These are phyloP conservation scores for Sungouiozyma intestinalis DNA, from an alignment of 805 yeast species.

Conservation along the genomic window DNA sequence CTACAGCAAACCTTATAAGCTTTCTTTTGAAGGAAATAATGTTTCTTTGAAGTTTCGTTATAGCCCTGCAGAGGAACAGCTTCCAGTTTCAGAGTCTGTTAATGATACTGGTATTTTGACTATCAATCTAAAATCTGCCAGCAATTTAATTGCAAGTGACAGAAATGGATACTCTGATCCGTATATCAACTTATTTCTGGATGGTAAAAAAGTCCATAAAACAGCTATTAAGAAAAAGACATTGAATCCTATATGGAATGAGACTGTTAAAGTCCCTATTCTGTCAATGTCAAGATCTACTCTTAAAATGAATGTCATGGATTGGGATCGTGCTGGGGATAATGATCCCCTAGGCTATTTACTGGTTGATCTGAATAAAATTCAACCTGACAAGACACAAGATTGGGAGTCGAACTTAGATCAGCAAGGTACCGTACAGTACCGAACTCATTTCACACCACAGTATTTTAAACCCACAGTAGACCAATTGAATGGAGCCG, in stretches of 20 bases:
- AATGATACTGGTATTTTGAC: slow-evolving; percentile 57
- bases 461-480: slow-evolving; percentile 53
- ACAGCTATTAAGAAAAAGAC: slow-evolving; percentile 57
- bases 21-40: slow-evolving; percentile 35
- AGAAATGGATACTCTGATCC: slow-evolving; percentile 76
- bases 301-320: slow-evolving; percentile 43
- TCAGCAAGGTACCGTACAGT: slow-evolving; percentile 54
- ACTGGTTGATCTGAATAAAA: slow-evolving; percentile 37
- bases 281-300: slow-evolving; percentile 50
- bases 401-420: slow-evolving; percentile 41
- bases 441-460: slow-evolving; percentile 49
- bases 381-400: slow-evolving; percentile 38
- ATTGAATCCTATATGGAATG: slow-evolving; percentile 70
- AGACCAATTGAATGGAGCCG: slow-evolving; percentile 39
- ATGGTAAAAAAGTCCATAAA: slow-evolving; percentile 44
- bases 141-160: slow-evolving; percentile 48
- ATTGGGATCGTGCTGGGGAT: slow-evolving; percentile 73
- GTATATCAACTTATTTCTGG: slow-evolving; percentile 40
- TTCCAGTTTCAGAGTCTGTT: slow-evolving; percentile 51
- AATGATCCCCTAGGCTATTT: slow-evolving; percentile 51
- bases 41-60: slow-evolving; percentile 46
- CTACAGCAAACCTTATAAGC: slow-evolving; percentile 34
- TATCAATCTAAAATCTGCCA: slow-evolving; percentile 48
- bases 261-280: slow-evolving; percentile 46
- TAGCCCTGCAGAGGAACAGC: slow-evolving; percentile 44